Conservation (phyloP, 768 basidiomycete species). For the Clathrus columnatus region DNA sequence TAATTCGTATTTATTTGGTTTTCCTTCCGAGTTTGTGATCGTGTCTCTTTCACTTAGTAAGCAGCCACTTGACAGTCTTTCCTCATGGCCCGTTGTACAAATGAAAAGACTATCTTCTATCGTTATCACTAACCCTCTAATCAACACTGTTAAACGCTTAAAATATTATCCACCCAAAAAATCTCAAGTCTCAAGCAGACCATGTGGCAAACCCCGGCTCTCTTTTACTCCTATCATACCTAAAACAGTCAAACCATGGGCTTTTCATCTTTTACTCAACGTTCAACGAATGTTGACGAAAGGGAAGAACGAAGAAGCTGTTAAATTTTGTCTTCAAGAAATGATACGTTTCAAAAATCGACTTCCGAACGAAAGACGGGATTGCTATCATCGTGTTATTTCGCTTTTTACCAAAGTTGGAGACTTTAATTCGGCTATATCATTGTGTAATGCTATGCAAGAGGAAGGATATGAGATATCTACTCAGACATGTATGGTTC, state of each 20-base stretch:
- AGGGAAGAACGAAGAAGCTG: background rate
- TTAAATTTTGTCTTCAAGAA: background rate
- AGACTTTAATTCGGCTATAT: background rate
- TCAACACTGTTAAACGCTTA: background rate
- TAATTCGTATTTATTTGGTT: background rate
- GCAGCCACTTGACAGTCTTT: background rate
- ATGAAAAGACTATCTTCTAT: background rate
- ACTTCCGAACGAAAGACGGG: background rate
- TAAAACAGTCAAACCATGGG: background rate
- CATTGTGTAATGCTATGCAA: conserved; percentile 3
- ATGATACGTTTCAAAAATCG: background rate
- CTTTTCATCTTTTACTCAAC: background rate
- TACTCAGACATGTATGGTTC: conserved; percentile 1
- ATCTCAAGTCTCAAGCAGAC: background rate
- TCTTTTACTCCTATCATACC: background rate
- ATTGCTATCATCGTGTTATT: conserved; percentile 2
- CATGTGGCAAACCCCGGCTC: background rate
- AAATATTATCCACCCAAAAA: background rate
- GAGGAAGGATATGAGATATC: background rate
- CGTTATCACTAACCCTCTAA: background rate
- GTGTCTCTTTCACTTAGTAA: background rate
- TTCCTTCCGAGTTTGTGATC: background rate
- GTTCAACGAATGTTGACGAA: background rate
- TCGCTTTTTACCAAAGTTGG: conserved; percentile 4
- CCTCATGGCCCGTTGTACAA: background rate